These are phyloP conservation scores for Trichoderma guizhouense DNA, from an alignment of 2,329 filamentous ascomycete species.

Conservation along the genomic window DNA sequence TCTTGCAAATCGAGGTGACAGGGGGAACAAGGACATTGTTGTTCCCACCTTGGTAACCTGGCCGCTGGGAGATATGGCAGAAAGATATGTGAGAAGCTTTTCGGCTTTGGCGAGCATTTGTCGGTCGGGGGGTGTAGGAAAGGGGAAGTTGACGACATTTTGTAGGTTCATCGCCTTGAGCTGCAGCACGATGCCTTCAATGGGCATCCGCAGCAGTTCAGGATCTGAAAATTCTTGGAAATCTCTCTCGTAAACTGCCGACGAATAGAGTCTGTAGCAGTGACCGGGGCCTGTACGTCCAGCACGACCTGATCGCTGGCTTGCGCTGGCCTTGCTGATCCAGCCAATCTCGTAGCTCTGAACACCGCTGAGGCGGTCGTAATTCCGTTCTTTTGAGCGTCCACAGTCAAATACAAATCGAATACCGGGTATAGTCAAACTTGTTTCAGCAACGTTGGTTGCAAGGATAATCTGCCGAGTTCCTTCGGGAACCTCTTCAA, in stretches of 20 bases:
- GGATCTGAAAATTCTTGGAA: slow-evolving; percentile 84
- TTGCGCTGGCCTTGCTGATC: slow-evolving; percentile 96
- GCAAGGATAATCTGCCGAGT: slow-evolving; percentile 84
- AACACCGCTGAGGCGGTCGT: slow-evolving; percentile 82
- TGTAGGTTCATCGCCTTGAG: slow-evolving; percentile 93
- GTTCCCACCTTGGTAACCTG: slow-evolving; percentile 75
- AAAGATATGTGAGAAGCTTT: slow-evolving; percentile 79
- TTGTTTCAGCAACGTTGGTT: slow-evolving; percentile 96
- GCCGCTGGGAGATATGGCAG: slow-evolving; percentile 68
- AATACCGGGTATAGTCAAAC: slow-evolving; percentile 92
- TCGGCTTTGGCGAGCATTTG: slow-evolving; percentile 78
- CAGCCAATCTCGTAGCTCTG: slow-evolving; percentile 94
- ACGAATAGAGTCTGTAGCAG: slow-evolving; percentile 92
- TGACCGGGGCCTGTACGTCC: slow-evolving; percentile 94
- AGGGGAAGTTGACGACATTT: slow-evolving; percentile 89
- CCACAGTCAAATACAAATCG: slow-evolving; percentile 96
- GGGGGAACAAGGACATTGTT: slow-evolving; percentile 82
- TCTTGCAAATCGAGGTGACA: slow-evolving; percentile 85
- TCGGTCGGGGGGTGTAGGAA: slow-evolving; percentile 83
- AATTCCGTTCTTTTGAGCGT: slow-evolving; percentile 85
- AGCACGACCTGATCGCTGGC: slow-evolving; percentile 87
- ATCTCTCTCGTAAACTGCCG: slow-evolving; percentile 86
- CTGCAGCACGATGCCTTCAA: slow-evolving; percentile 88
- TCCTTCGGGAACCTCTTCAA: slow-evolving; percentile 77
- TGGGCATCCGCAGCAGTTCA: slow-evolving; percentile 85